Conservation (phyloP, 176 grass and related monocot genomes). For the Oryza coarctata region DNA sequence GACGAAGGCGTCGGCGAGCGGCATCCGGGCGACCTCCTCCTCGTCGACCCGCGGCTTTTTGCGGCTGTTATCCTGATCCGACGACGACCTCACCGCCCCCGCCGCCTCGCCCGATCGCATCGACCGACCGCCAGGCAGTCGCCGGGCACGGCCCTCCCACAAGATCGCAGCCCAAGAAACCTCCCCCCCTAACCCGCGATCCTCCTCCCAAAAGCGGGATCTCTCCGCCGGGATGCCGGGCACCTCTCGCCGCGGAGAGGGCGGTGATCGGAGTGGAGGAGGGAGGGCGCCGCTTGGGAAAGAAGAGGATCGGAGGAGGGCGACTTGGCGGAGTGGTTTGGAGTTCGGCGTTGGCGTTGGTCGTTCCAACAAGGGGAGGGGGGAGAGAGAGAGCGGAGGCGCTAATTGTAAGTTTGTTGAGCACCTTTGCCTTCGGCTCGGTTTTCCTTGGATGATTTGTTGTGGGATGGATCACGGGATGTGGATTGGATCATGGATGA, state of each 20-base stretch:
- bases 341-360: too few species aligned
- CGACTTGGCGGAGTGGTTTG: too few species aligned
- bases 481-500: too few species aligned
- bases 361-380: too few species aligned
- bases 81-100: constrained; percentile 49
- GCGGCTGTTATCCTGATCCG: constrained; percentile 42
- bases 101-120: constrained; percentile 69
- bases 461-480: too few species aligned
- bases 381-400: too few species aligned
- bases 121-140: constrained; percentile 29
- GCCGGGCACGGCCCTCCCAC: constrained; percentile 6
- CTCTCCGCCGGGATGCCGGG: background rate
- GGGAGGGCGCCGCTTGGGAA: too few species aligned
- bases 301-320: too few species aligned
- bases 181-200: background rate
- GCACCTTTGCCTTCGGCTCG: too few species aligned
- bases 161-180: background rate
- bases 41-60: constrained; percentile 61
- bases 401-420: too few species aligned
- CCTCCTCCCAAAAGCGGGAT: constrained; percentile 11
- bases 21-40: constrained; percentile 34
- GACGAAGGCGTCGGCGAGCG: constrained; percentile 46
- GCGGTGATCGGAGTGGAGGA: background rate
- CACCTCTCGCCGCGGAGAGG: background rate
- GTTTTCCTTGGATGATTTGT: too few species aligned